Conservation (phyloP, 352 stramenopile species). For the Phytophthora uliginosa region DNA sequence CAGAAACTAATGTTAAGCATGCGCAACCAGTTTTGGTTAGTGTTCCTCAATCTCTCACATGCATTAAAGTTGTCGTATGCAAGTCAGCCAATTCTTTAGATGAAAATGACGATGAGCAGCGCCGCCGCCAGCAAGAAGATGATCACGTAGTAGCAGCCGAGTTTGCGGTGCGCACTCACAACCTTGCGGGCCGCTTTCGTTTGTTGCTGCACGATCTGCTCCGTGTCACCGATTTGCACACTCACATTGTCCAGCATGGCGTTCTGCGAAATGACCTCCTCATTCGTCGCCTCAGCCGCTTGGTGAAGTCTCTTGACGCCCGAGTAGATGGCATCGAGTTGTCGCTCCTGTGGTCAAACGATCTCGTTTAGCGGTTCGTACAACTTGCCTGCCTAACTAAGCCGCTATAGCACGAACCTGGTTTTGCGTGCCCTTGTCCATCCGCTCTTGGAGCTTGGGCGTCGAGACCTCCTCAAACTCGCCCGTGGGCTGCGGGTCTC, state of each 20-base stretch:
- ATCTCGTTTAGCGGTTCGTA: neutral
- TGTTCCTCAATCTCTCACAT: neutral
- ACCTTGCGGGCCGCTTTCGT: conserved; percentile 67
- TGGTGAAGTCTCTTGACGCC: conserved; percentile 64
- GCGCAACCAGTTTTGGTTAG: neutral
- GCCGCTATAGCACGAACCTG: conserved; percentile 38
- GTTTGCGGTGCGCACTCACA: conserved; percentile 48
- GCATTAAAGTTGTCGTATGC: neutral
- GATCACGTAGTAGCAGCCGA: conserved; percentile 70
- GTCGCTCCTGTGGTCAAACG: conserved; percentile 47
- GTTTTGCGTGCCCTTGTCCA: conserved; percentile 51
- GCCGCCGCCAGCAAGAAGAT: conserved; percentile 59
- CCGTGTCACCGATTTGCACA: conserved; percentile 53
- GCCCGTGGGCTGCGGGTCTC: conserved; percentile 35
- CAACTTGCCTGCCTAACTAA: neutral
- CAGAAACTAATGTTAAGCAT: conserved; percentile 7
- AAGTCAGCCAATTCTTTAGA: conserved; percentile 27
- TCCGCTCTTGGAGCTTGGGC: conserved; percentile 61
- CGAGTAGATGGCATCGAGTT: conserved; percentile 66
- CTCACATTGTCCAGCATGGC: conserved; percentile 66
- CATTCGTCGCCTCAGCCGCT: conserved; percentile 63
- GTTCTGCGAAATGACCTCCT: conserved; percentile 72
- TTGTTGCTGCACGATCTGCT: conserved; percentile 56
- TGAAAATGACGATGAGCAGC: conserved; percentile 64
- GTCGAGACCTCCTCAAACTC: conserved; percentile 62